These are phyloP conservation scores for Nicotiana otophora DNA, from an alignment of 257 asterid genomes.

Conservation along the genomic window DNA sequence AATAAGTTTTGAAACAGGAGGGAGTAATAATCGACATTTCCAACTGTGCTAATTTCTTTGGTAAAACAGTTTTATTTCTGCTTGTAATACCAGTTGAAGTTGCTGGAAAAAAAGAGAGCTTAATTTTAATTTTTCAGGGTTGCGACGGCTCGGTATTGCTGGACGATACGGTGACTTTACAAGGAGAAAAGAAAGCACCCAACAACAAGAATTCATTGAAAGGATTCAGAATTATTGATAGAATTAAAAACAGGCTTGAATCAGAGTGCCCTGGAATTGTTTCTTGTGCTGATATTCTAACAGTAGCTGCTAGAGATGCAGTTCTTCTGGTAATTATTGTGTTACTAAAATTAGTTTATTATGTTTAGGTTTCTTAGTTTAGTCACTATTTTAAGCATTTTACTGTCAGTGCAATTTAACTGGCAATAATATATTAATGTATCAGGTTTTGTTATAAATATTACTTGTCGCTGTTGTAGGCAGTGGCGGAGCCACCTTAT, in stretches of 20 bases:
- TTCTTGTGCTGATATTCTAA: constrained; percentile 87
- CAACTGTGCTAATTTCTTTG: too few species aligned
- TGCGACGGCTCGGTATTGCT: constrained; percentile 79
- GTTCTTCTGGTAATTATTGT: constrained; percentile 40
- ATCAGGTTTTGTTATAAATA: too few species aligned
- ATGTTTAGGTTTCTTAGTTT: neutral
- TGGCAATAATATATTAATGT: too few species aligned
- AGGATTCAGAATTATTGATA: constrained; percentile 77
- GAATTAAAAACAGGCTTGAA: constrained; percentile 62
- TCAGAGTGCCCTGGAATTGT: constrained; percentile 80
- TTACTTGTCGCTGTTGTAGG: too few species aligned
- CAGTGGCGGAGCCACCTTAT: too few species aligned
- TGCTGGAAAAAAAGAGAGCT: too few species aligned
- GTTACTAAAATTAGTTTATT: neutral
- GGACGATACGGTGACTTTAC: constrained; percentile 65
- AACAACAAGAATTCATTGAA: constrained; percentile 56
- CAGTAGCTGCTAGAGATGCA: constrained; percentile 90
- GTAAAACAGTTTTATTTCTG: too few species aligned
- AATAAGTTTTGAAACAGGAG: too few species aligned
- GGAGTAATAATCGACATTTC: too few species aligned
- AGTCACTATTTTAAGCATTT: too few species aligned
- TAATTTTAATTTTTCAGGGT: constrained; percentile 31
- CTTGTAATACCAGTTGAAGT: too few species aligned
- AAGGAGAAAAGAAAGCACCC: constrained; percentile 71
- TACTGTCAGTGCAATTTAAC: too few species aligned